phyloP scores from a whole-genome alignment of 2,329 filamentous ascomycete species.

The Diaporthe caulivora region DNA sequence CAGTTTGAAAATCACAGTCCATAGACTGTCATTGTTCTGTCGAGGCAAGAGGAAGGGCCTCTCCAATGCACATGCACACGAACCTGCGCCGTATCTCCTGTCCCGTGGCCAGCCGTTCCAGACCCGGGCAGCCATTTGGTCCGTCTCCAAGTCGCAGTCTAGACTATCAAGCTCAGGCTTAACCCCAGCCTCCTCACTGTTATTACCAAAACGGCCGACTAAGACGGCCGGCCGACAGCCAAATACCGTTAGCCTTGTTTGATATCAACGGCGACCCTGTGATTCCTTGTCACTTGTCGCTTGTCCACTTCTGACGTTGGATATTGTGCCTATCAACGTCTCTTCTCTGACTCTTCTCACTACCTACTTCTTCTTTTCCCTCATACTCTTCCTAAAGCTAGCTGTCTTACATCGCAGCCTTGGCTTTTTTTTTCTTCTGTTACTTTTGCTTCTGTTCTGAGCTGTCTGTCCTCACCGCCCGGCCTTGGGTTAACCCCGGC shows the following conservation, averaged over 20 bases:
- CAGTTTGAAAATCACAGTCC: background rate
- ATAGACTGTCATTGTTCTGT: background rate
- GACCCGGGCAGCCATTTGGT: background rate
- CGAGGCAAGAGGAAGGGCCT: background rate
- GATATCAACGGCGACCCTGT: constrained; percentile 33
- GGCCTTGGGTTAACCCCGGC: background rate
- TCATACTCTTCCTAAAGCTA: constrained; percentile 1
- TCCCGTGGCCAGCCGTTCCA: constrained; percentile 17
- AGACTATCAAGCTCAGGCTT: background rate
- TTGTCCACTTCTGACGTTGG: constrained; percentile 14
- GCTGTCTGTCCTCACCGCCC: background rate
- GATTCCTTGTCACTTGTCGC: background rate
- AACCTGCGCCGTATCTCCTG: constrained; percentile 21
- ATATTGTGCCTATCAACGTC: background rate
- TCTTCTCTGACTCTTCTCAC: background rate
- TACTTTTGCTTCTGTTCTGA: background rate
- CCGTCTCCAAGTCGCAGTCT: background rate
- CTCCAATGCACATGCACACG: background rate
- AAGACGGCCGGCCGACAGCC: constrained; percentile 19
- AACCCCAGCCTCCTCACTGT: background rate
- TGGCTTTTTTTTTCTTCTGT: background rate
- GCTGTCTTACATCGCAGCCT: background rate
- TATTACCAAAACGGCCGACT: constrained; percentile 26
- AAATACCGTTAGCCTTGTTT: constrained; percentile 38
- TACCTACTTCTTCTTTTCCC: background rate